Base-by-base conservation (phyloP, 257 asterid genomes). In the Cruciata laevipes region DNA sequence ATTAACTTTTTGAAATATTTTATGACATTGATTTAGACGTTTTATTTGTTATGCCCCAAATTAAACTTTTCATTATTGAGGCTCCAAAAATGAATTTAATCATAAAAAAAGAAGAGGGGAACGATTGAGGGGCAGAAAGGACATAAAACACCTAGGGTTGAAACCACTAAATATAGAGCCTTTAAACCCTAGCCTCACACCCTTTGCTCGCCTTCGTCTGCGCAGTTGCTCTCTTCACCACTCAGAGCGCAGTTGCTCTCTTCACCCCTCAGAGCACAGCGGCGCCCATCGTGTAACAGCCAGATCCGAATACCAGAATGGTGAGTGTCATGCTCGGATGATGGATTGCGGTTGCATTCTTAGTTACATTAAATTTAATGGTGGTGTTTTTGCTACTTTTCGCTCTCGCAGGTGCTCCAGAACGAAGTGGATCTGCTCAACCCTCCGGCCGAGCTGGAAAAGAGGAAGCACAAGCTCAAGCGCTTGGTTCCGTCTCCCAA, bases 381-480 rank as follows among this genome's bases (percentile, higher is more conserved):
- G 3, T 42, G 6, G 51, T 42, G 51, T 12, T 13, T 47, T 47
- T 16, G 55, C 8, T 47, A 17, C 2, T 47, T 6, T 5, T 44
- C 20, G 53, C 21, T 17, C 20, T 17, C 20, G 21, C 55, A 47
- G 90, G 86, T 68, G 73, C 89, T 83, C 40, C 76, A 87, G 2
- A 84, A 87, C 70, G 90, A 83, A 20, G 32, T 67, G 30, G 89
- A 85, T 77, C 69, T 85, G 84, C 79, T 85, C 66, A 80, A 87
- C 79, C 92, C 95, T 6, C 85, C 90, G 53, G 83, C 86, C 38
- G 88, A 87, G 74, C 75, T 83, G 40, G 95, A 87, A 80, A 85
- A 87, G 82, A 87, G 81, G 80, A 87, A 87, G 86, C 91, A 87
- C 79, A 87, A 87, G 81, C 89, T 85, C 64, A 87, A 85, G 86